Base-by-base conservation (phyloP, 805 yeast species). In the Myxozyma lipomycoides region DNA sequence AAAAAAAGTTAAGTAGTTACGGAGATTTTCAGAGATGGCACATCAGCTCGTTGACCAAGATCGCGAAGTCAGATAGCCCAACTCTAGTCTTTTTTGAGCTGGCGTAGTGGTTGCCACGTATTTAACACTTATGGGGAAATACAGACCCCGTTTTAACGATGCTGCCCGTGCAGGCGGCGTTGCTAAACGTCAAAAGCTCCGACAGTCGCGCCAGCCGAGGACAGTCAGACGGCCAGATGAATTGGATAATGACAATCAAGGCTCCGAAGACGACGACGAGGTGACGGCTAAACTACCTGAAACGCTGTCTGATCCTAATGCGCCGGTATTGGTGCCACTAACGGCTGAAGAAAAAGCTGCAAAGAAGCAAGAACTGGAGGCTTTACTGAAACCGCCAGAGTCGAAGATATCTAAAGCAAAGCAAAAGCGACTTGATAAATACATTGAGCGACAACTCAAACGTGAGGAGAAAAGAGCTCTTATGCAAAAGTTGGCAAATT, bases 61-160 rank as follows among this genome's bases (percentile, higher is more conserved):
- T n/a, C n/a, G n/a, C n/a, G n/a, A n/a, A n/a, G n/a, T n/a, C n/a
- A n/a, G n/a, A n/a, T n/a, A n/a, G n/a, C n/a, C n/a, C n/a, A n/a
- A n/a, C n/a, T n/a, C n/a, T n/a, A n/a, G n/a, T n/a, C n/a, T n/a
- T n/a, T n/a, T n/a, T n/a, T n/a, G n/a, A n/a, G n/a, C n/a, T n/a
- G n/a, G n/a, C n/a, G n/a, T n/a, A n/a, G n/a, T n/a, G n/a, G n/a
- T n/a, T n/a, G n/a, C n/a, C n/a, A n/a, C n/a, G n/a, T n/a, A n/a
- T n/a, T n/a, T n/a, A n/a, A n/a, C n/a, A n/a, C n/a, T n/a, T n/a
- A 87, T 87, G 95, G 95, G 91, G 51, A 84, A 84, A 55, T 86
- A 86, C 65, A 77, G 93, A 59, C 78, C 79, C 67, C 69, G 95
- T 55, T 84, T 82, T 72, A 87, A 87, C 65, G 95, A 84, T 66